Evolutionary conservation across 176 grass and related monocot genomes (phyloP).

Genomic region (Saccharum spontaneum): DNA sequence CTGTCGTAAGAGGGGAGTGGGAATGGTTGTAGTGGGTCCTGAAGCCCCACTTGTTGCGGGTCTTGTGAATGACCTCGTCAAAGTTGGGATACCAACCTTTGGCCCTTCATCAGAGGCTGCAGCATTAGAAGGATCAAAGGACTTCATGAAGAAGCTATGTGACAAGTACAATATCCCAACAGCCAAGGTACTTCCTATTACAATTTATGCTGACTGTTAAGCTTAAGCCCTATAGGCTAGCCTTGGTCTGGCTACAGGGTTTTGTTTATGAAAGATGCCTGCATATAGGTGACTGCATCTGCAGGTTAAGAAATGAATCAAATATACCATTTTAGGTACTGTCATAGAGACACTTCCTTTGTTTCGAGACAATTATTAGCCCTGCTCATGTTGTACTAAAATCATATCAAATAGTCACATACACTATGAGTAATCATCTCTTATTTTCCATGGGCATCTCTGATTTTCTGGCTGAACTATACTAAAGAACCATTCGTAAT

Average conservation of each 20-base stretch:
- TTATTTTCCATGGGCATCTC: neutral
- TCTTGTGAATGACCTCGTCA: constrained; percentile 64
- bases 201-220: neutral
- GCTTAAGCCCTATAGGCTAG: neutral
- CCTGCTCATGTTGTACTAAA: neutral
- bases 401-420: neutral
- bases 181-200: constrained; percentile 55
- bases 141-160: constrained; percentile 92
- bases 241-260: neutral
- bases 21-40: constrained; percentile 80
- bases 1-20: constrained; percentile 58
- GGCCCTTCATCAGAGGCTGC: constrained; percentile 79
- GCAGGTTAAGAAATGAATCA: neutral
- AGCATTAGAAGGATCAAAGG: constrained; percentile 83
- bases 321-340: neutral
- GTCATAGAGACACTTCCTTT: neutral
- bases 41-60: constrained; percentile 80
- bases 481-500: neutral
- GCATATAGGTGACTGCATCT: neutral
- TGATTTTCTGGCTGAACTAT: neutral
- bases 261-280: neutral
- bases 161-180: constrained; percentile 84
- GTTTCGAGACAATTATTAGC: neutral
- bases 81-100: constrained; percentile 63
- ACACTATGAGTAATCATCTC: neutral